A percentile compares a stretch with the other conserved stretches of the same genome.
Conservation (phyloP, 192 early-diverging fungal genomes). For the Helicostylum pulchrum region DNA sequence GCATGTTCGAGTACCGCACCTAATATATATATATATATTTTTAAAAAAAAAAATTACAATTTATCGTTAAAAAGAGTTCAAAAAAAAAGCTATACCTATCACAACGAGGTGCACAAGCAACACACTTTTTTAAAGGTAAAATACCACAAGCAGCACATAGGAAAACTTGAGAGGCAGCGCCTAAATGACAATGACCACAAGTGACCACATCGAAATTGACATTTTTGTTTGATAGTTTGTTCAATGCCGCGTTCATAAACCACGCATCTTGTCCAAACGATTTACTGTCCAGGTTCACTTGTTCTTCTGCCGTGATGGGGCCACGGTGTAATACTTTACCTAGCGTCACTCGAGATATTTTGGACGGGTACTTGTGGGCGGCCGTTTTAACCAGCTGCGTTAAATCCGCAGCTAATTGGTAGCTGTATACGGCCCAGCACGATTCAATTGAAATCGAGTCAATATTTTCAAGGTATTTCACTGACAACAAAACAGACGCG, state of each 20-base stretch:
- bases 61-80: no score
- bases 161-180: not conserved
- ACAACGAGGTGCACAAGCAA: no score
- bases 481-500: not conserved
- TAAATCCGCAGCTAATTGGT: not conserved
- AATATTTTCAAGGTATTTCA: not conserved
- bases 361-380: not conserved
- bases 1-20: no score
- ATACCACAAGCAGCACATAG: slow-evolving; percentile 5
- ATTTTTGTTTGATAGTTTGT: not conserved
- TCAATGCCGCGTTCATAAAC: not conserved
- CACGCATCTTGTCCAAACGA: slow-evolving; percentile 7
- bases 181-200: not conserved
- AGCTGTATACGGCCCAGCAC: not conserved
- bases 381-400: not conserved
- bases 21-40: no score
- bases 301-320: not conserved
- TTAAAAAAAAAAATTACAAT: no score
- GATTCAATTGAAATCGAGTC: not conserved
- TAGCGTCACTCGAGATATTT: not conserved
- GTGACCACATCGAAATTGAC: not conserved
- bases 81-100: no score
- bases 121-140: not conserved
- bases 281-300: not conserved
- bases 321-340: not conserved